Evolutionary conservation across 2,329 filamentous ascomycete species (phyloP).

Genomic region (Pseudocercospora vitis): DNA sequence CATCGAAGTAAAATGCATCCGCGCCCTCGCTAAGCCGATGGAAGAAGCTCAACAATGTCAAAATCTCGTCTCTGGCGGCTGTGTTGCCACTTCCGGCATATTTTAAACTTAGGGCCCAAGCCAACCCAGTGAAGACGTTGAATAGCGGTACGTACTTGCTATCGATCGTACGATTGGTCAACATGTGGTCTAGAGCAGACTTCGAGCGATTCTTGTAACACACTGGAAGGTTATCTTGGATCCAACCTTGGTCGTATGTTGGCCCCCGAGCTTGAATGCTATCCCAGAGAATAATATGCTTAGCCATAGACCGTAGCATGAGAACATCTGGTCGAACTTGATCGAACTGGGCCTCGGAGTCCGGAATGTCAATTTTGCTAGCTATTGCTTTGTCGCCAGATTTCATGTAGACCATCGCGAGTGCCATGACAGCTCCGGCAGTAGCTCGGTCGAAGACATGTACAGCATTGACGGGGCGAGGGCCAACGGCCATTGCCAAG

Average conservation of each 20-base stretch:
- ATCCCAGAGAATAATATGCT: conserved; percentile 91
- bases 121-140: conserved; percentile 85
- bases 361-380: conserved; percentile 87
- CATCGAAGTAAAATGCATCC: conserved; percentile 65
- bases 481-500: conserved; percentile 78
- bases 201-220: conserved; percentile 58
- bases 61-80: conserved; percentile 74
- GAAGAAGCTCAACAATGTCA: conserved; percentile 71
- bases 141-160: conserved; percentile 89
- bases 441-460: conserved; percentile 92
- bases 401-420: conserved; percentile 95
- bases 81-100: conserved; percentile 55
- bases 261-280: conserved; percentile 61
- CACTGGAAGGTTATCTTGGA: conserved; percentile 68
- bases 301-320: conserved; percentile 82
- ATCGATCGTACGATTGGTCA: conserved; percentile 51
- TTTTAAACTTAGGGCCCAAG: conserved; percentile 61
- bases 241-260: conserved; percentile 55
- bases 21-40: conserved; percentile 28
- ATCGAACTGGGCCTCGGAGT: conserved; percentile 87
- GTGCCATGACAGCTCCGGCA: conserved; percentile 86
- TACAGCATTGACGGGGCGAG: conserved; percentile 86
- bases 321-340: conserved; percentile 93
- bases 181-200: conserved; percentile 51
- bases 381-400: conserved; percentile 85